A percentile compares a stretch with the other conserved stretches of the same genome.
Evolutionary conservation across 2,329 filamentous ascomycete species (phyloP).

Genomic region (Tolypocladium capitatum): DNA sequence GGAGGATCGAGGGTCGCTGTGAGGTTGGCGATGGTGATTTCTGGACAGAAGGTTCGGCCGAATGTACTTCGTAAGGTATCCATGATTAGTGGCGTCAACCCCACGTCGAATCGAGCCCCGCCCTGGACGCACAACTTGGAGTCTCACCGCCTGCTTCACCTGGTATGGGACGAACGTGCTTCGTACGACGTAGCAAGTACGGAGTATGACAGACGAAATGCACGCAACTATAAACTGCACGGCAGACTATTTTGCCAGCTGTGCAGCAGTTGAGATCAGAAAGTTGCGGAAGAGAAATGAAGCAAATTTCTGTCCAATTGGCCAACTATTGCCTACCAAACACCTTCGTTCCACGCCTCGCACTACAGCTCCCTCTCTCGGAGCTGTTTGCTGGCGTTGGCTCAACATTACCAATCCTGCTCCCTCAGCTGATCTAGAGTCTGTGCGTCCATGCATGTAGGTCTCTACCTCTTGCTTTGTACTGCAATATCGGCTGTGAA

Average conservation of each 20-base stretch:
- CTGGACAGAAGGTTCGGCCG: not conserved
- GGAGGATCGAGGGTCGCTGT: not conserved
- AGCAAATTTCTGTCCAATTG: not conserved
- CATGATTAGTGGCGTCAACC: not conserved
- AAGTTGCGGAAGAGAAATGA: no score
- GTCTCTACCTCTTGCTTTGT: not conserved
- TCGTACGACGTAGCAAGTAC: no score
- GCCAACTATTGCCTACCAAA: not conserved
- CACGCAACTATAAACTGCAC: not conserved
- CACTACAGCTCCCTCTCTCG: no score
- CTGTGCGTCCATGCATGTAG: not conserved
- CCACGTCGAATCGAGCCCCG: slow-evolving; percentile 1
- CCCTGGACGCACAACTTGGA: not conserved
- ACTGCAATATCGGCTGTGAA: not conserved
- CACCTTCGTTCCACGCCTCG: no score
- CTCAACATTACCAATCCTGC: not conserved
- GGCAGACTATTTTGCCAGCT: not conserved
- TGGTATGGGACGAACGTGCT: not conserved
- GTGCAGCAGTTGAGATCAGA: not conserved
- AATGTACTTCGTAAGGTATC: not conserved
- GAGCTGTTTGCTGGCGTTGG: not conserved
- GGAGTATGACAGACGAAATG: not conserved
- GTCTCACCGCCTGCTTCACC: slow-evolving; percentile 1
- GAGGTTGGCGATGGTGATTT: slow-evolving; percentile 1
- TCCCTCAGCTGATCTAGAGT: not conserved